Evolutionary conservation across 179 eudicot genomes (phyloP).

Genomic region (Gypsophila paniculata): DNA sequence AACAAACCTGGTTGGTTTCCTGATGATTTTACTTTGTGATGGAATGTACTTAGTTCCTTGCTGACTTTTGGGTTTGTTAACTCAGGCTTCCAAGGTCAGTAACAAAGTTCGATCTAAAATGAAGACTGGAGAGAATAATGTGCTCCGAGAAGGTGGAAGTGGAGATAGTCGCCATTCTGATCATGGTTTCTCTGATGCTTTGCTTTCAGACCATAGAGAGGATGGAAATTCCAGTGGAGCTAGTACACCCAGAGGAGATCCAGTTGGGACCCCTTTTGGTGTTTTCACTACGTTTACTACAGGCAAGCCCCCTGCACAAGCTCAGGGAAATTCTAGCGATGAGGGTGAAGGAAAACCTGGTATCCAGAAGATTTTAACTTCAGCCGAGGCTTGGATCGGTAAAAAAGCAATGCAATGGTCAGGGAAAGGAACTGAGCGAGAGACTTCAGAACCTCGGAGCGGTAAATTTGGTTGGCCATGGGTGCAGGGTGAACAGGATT

Average conservation of each 20-base stretch:
- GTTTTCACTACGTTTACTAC: slow-evolving; percentile 46
- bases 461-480: slow-evolving; percentile 59
- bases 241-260: slow-evolving; percentile 78
- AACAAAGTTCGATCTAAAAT: slow-evolving; percentile 84
- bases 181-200: slow-evolving; percentile 45
- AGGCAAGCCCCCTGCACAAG: slow-evolving; percentile 39
- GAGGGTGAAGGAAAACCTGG: slow-evolving; percentile 59
- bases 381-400: slow-evolving; percentile 89
- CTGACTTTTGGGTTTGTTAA: slow-evolving; percentile 28
- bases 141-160: slow-evolving; percentile 60
- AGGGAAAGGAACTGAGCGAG: slow-evolving; percentile 71
- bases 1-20: slow-evolving; percentile 64
- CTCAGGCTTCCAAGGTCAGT: slow-evolving; percentile 82
- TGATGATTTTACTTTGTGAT: slow-evolving; percentile 12
- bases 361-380: slow-evolving; percentile 58
- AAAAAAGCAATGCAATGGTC: slow-evolving; percentile 82
- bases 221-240: slow-evolving; percentile 87
- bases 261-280: slow-evolving; percentile 53
- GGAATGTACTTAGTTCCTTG: slow-evolving; percentile 19
- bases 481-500: slow-evolving; percentile 61
- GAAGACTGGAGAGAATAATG: slow-evolving; percentile 50
- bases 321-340: slow-evolving; percentile 47
- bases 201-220: slow-evolving; percentile 54
- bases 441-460: slow-evolving; percentile 44
- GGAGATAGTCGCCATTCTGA: slow-evolving; percentile 71